These are phyloP conservation scores for Ascobolus immersus DNA, from an alignment of 495 filamentous ascomycete species.

Conservation along the genomic window DNA sequence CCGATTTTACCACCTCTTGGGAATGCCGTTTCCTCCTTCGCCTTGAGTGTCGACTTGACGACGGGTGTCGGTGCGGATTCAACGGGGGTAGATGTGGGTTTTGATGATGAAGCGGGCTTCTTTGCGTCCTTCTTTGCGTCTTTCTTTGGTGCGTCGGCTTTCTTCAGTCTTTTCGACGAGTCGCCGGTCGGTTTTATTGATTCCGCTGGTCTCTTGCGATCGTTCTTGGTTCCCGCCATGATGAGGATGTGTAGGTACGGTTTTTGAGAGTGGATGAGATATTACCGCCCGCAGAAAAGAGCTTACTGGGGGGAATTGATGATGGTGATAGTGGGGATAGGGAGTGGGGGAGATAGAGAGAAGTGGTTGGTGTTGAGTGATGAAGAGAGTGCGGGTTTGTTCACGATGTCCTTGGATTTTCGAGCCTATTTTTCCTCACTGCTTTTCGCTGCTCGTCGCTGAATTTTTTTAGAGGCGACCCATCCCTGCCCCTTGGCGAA, in stretches of 20 bases:
- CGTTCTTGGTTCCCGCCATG: background rate
- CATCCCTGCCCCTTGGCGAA: too few relatives aligned
- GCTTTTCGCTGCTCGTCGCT: too few relatives aligned
- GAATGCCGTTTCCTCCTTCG: constrained; percentile 63
- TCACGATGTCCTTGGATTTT: too few relatives aligned
- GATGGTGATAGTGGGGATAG: too few relatives aligned
- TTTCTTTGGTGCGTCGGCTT: background rate
- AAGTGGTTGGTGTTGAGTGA: too few relatives aligned
- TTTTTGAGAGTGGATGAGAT: background rate
- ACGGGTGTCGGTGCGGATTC: constrained; percentile 8
- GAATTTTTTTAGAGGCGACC: too few relatives aligned
- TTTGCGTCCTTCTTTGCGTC: background rate
- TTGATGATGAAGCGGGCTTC: background rate
- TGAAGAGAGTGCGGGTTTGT: too few relatives aligned
- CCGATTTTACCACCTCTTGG: constrained; percentile 85
- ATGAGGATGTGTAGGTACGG: background rate
- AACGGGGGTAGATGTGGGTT: background rate
- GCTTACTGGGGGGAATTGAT: background rate
- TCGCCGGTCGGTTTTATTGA: too few relatives aligned
- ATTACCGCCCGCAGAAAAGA: background rate
- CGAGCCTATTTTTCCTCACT: too few relatives aligned
- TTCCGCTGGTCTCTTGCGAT: background rate
- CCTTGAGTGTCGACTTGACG: constrained; percentile 11
- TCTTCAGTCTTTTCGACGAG: background rate
- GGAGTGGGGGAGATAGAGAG: too few relatives aligned